Conservation (phyloP, 2,329 filamentous ascomycete genomes). For the Macroventuria anomochaeta region DNA sequence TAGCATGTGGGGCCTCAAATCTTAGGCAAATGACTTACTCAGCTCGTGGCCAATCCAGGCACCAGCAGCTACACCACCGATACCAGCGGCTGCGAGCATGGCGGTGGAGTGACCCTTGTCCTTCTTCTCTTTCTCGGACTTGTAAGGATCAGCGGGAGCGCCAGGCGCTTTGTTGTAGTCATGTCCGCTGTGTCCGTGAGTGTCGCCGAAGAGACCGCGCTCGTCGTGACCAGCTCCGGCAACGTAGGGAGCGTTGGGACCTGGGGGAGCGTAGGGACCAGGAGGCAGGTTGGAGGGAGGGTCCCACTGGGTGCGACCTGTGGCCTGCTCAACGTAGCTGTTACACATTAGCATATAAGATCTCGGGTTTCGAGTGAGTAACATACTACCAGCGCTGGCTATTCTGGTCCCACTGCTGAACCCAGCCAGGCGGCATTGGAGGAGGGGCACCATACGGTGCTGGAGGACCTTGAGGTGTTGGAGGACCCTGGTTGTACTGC, state of each 20-base stretch:
- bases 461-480: conserved; percentile 41
- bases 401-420: conserved; percentile 66
- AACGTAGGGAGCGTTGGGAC: conserved; percentile 33
- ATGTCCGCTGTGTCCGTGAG: conserved; percentile 33
- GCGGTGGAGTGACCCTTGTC: conserved; percentile 54
- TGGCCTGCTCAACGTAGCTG: conserved; percentile 67
- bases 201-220: conserved; percentile 40
- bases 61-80: conserved; percentile 66
- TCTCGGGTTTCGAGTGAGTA: background rate
- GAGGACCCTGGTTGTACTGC: conserved; percentile 29
- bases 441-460: conserved; percentile 57
- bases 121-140: conserved; percentile 47
- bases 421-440: conserved; percentile 64
- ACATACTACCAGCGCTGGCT: conserved; percentile 62
- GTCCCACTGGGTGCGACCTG: conserved; percentile 70
- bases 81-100: conserved; percentile 62
- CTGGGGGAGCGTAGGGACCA: conserved; percentile 43
- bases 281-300: conserved; percentile 54
- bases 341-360: background rate
- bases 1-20: conserved; percentile 12
- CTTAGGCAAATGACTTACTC: conserved; percentile 51
- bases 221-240: conserved; percentile 34
- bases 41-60: conserved; percentile 63
- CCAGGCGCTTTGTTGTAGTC: conserved; percentile 35
- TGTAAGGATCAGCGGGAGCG: conserved; percentile 27